phyloP scores from a whole-genome alignment of 2,329 filamentous ascomycete species.

The Nectriaceae sp. region DNA sequence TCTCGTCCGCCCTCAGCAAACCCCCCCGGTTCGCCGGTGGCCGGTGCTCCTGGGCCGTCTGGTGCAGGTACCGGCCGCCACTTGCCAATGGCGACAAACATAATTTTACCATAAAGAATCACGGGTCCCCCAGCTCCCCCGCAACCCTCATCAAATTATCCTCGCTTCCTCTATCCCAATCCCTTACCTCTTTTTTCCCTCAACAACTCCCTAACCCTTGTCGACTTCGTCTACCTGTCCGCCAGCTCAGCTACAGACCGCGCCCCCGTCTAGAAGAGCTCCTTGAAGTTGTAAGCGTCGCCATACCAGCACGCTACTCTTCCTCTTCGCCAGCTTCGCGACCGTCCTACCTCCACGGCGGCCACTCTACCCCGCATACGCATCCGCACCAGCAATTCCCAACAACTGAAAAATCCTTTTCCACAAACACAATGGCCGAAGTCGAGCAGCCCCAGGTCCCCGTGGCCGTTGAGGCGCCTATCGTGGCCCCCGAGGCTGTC shows the following conservation, averaged over 20 bases:
- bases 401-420: slow-evolving; percentile 14
- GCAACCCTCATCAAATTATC: slow-evolving; percentile 26
- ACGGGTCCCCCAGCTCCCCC: slow-evolving; percentile 23
- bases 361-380: slow-evolving; percentile 29
- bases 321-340: slow-evolving; percentile 19
- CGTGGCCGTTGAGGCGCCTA: slow-evolving; percentile 15
- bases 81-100: slow-evolving; percentile 6
- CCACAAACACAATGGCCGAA: slow-evolving; percentile 25
- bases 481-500: slow-evolving; percentile 11
- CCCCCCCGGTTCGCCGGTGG: slow-evolving; percentile 31
- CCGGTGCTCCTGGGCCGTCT: slow-evolving; percentile 7
- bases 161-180: slow-evolving; percentile 2
- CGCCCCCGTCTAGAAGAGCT: slow-evolving; percentile 22
- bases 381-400: slow-evolving; percentile 18
- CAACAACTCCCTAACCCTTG: slow-evolving; percentile 16
- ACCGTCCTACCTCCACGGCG: slow-evolving; percentile 8
- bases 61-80: background rate
- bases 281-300: slow-evolving; percentile 28
- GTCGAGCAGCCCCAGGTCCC: slow-evolving; percentile 23
- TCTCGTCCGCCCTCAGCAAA: slow-evolving; percentile 16
- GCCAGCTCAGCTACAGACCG: slow-evolving; percentile 2
- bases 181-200: slow-evolving; percentile 4
- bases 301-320: slow-evolving; percentile 18
- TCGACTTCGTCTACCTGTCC: slow-evolving; percentile 12
- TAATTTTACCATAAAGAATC: slow-evolving; percentile 31